Percentiles rank a stretch among this genome's conserved stretches.
Evolutionary conservation across 495 filamentous ascomycete genomes (phyloP).

Genomic region (Penicillium pulvis): DNA sequence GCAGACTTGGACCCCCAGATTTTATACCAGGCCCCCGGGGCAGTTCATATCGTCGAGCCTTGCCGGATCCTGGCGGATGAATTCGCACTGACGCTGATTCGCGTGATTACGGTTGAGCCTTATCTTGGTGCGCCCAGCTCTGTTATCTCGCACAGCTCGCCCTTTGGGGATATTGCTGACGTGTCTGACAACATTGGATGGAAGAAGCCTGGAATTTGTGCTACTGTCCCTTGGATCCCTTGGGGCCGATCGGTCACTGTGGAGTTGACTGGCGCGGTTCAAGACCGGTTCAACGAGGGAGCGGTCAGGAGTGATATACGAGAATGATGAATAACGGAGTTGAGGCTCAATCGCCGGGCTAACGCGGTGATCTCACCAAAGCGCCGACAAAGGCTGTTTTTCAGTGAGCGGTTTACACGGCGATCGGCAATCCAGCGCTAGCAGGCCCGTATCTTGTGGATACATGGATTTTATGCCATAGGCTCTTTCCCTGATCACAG

Average conservation of each 20-base stretch:
- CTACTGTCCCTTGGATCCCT: not conserved
- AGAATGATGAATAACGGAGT: not conserved
- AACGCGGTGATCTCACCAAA: not conserved
- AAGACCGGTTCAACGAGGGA: not conserved
- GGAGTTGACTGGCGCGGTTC: conserved; percentile 10
- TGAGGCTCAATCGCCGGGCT: not conserved
- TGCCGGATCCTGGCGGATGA: conserved; percentile 18
- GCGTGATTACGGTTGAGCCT: conserved; percentile 12
- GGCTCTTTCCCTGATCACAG: not conserved
- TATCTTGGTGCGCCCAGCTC: conserved; percentile 6
- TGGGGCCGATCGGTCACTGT: not conserved
- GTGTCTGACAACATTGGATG: conserved; percentile 16
- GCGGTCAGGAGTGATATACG: not conserved
- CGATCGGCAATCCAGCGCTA: not conserved
- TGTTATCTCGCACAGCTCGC: not conserved
- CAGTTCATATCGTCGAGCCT: not conserved
- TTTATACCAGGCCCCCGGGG: not conserved
- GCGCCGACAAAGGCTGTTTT: not conserved
- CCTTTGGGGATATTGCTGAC: conserved; percentile 17
- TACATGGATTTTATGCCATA: not conserved
- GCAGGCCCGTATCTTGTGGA: not conserved
- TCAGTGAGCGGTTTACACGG: not conserved
- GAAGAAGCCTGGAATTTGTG: conserved; percentile 1
- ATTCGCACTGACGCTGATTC: conserved; percentile 4
- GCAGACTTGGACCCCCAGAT: not conserved